Conservation (phyloP, 2,329 filamentous ascomycete genomes). For the Neocucurbitaria cava region DNA sequence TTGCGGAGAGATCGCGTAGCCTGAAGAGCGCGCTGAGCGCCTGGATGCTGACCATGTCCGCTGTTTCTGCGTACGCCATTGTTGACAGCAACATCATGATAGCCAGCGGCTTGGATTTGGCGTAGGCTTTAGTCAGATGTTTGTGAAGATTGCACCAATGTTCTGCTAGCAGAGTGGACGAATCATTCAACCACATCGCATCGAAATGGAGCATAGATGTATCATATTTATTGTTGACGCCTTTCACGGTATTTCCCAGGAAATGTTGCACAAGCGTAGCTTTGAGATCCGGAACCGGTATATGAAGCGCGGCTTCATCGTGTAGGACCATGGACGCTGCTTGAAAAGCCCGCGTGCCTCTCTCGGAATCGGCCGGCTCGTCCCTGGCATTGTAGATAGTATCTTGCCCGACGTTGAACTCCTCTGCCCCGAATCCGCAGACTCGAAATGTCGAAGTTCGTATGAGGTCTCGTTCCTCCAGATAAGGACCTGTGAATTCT, state of each 20-base stretch:
- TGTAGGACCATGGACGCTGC: constrained; percentile 26
- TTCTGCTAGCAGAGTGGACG: constrained; percentile 9
- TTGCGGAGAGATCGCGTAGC: constrained; percentile 5
- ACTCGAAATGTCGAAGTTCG: constrained; percentile 39
- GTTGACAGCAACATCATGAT: constrained; percentile 37
- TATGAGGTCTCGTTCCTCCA: constrained; percentile 38
- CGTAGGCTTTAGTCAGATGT: constrained; percentile 1
- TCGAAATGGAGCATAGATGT: constrained; percentile 22
- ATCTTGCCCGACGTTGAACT: constrained; percentile 29
- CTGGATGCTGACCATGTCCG: constrained; percentile 32
- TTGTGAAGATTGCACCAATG: constrained; percentile 35
- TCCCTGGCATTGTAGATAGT: constrained; percentile 27
- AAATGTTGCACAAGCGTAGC: constrained; percentile 1
- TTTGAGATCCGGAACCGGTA: constrained; percentile 6
- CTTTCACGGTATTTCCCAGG: constrained; percentile 10
- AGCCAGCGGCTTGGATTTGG: constrained; percentile 20
- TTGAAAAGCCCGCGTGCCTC: constrained; percentile 18
- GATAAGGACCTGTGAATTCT: constrained; percentile 3
- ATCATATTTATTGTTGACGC: not conserved
- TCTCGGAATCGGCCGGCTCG: not conserved
- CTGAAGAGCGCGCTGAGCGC: constrained; percentile 28
- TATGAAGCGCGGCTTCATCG: constrained; percentile 16
- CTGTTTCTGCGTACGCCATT: constrained; percentile 26
- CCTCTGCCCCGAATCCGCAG: constrained; percentile 43
- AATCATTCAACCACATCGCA: constrained; percentile 26